Conservation (phyloP, 208 protist species). For the Trypanosoma mega region DNA sequence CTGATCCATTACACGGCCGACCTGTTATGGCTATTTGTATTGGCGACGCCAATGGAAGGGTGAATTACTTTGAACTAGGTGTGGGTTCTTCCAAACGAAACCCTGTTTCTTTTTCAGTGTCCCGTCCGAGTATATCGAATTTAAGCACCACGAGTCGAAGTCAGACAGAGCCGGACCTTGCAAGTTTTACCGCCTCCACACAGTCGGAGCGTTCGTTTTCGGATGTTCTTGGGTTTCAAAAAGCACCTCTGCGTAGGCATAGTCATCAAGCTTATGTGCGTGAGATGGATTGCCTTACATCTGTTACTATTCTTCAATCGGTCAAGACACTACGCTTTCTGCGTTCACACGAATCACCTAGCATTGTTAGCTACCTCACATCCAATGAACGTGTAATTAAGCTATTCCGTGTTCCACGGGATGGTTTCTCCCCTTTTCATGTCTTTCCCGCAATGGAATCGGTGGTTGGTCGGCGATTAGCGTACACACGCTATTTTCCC, state of each 20-base stretch:
- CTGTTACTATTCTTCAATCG: constrained; percentile 67
- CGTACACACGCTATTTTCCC: constrained; percentile 64
- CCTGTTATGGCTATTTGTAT: constrained; percentile 70
- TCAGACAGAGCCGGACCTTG: constrained; percentile 17
- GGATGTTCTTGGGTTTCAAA: constrained; percentile 61
- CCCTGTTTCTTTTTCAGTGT: constrained; percentile 8
- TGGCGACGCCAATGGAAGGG: constrained; percentile 78
- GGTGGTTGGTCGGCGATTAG: constrained; percentile 47
- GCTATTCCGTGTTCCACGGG: constrained; percentile 79
- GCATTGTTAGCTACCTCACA: constrained; percentile 80
- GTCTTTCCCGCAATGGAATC: constrained; percentile 71
- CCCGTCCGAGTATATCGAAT: constrained; percentile 28
- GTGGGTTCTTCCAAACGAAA: constrained; percentile 29
- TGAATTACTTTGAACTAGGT: constrained; percentile 83
- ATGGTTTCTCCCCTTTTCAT: constrained; percentile 72
- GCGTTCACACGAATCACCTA: constrained; percentile 59
- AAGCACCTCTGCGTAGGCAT: constrained; percentile 54
- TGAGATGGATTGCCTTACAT: constrained; percentile 84
- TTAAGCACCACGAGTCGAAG: constrained; percentile 21
- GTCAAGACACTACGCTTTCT: constrained; percentile 78
- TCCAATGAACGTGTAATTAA: constrained; percentile 89
- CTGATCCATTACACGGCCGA: constrained; percentile 65
- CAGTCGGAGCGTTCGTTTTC: constrained; percentile 30
- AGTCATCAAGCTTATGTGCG: constrained; percentile 82
- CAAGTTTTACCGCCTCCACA: constrained; percentile 26